Conservation (phyloP, 225 moss, liverwort and hornwort genomes). For the Pleurozium schreberi region DNA sequence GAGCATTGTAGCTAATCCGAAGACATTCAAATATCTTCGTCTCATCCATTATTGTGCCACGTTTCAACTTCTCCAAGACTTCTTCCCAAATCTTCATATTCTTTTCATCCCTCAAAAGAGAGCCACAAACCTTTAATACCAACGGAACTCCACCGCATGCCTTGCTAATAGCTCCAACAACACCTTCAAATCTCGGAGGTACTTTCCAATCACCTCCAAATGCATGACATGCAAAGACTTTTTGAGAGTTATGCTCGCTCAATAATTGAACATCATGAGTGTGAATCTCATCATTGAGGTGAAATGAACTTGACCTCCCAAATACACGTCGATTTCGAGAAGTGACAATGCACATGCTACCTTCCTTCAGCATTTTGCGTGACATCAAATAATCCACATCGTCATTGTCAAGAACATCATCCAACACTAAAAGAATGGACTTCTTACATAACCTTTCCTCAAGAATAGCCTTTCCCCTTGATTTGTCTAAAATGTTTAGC, state of each 20-base stretch:
- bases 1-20: not conserved
- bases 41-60: not conserved
- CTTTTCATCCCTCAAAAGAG: not conserved
- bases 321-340: not conserved
- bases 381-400: not conserved
- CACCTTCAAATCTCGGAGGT: not conserved
- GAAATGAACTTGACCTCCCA: not conserved
- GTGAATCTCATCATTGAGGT: not conserved
- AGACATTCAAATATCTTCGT: not conserved
- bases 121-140: not conserved
- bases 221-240: not conserved
- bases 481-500: too few relatives aligned
- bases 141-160: not conserved
- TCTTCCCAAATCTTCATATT: not conserved
- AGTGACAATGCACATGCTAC: not conserved
- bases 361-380: not conserved
- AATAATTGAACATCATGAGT: not conserved
- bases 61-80: not conserved
- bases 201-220: not conserved
- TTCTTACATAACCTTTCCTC: not conserved
- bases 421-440: not conserved
- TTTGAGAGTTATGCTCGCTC: too few relatives aligned
- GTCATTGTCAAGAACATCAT: not conserved
- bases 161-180: not conserved
- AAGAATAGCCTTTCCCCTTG: too few relatives aligned